phyloP scores from a whole-genome alignment of 805 yeast genomes.

The Sungouiella blattae region DNA sequence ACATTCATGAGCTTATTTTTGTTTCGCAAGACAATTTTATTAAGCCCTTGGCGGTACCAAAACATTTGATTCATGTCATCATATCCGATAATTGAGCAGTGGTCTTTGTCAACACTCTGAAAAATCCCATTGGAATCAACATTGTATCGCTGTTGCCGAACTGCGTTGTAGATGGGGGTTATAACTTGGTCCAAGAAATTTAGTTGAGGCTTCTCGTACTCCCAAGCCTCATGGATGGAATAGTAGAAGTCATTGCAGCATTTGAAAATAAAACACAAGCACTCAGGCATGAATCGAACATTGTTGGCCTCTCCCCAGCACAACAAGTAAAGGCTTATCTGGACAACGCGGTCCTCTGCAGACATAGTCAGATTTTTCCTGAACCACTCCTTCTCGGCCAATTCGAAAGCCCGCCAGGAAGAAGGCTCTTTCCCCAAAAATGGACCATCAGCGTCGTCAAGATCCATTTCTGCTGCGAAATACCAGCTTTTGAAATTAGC shows the following conservation, averaged over 20 bases:
- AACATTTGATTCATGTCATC: conserved; percentile 88
- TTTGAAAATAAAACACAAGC: conserved; percentile 78
- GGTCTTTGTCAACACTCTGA: conserved; percentile 56
- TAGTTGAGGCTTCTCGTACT: conserved; percentile 25
- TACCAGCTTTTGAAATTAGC: conserved; percentile 75
- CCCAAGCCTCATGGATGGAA: conserved; percentile 32
- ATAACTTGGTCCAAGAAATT: conserved; percentile 62
- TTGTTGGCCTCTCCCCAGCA: conserved; percentile 93
- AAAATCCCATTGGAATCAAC: conserved; percentile 41
- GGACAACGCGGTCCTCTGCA: conserved; percentile 55
- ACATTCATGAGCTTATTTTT: conserved; percentile 48
- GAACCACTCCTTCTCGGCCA: conserved; percentile 51
- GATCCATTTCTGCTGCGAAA: conserved; percentile 67
- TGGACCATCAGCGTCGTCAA: conserved; percentile 15
- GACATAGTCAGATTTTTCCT: conserved; percentile 46
- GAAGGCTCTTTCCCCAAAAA: conserved; percentile 1
- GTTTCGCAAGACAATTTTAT: conserved; percentile 46
- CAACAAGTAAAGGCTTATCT: conserved; percentile 64
- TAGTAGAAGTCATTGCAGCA: conserved; percentile 70
- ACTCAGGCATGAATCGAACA: conserved; percentile 84
- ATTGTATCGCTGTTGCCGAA: conserved; percentile 9
- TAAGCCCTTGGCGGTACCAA: conserved; percentile 75
- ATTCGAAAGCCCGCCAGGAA: conserved; percentile 23
- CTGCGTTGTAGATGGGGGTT: conserved; percentile 57
- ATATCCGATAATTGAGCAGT: conserved; percentile 70